Base-by-base conservation (phyloP, 2,329 filamentous ascomycete genomes). In the Pseudovirgaria hyperparasitica region DNA sequence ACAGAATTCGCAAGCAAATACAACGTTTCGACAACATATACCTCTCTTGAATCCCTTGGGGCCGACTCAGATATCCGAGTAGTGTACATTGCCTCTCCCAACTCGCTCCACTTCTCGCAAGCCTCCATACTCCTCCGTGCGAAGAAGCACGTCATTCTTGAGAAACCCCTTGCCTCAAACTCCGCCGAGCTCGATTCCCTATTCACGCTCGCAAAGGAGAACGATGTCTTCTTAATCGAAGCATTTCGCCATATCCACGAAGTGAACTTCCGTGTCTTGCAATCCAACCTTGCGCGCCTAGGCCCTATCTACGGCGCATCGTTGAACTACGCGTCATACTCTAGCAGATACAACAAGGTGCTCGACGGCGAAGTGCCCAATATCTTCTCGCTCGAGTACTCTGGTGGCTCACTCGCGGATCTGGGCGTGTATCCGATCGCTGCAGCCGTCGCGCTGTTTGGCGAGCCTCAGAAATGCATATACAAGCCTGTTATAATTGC, bases 231-330 rank as follows among this genome's bases (percentile, higher is more conserved):
- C 33, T 39, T 65, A 9, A 51, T 65, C 30, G 62, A 65, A 43
- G 62, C 62, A 10, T 63, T 53, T 47, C 48, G 62, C 19, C 62
- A 65, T 38, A 55, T 64, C 26, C 62, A 63, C 43, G 62, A 65
- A 43, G 45, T 49, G 22, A 64, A 64, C 41, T 65, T 60, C 51
- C 57, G 57, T 29, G 41, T 55, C 16, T 39, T 64, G 17, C 57
- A 57, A 23, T 33, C 41, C 5, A 40, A 40, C 7, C 43, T 61
- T 11, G 40, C 48, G 21, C 43, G 42, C n/a, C 37, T 65, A 3
- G 60, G 60, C 1, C 40, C 41, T 0, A 45, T 65, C 23, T 57
- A 54, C 30, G 61, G 61, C 23, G 61, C 60, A 6, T 54, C 42
- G 29, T 43, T 65, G 19, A 55, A 45, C 23, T 65, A 53, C 31